Evolutionary conservation across 2,329 filamentous ascomycete species (phyloP), one percentile per base, ranked within the genome.

Genomic region (Trichoderma aggressivum): DNA sequence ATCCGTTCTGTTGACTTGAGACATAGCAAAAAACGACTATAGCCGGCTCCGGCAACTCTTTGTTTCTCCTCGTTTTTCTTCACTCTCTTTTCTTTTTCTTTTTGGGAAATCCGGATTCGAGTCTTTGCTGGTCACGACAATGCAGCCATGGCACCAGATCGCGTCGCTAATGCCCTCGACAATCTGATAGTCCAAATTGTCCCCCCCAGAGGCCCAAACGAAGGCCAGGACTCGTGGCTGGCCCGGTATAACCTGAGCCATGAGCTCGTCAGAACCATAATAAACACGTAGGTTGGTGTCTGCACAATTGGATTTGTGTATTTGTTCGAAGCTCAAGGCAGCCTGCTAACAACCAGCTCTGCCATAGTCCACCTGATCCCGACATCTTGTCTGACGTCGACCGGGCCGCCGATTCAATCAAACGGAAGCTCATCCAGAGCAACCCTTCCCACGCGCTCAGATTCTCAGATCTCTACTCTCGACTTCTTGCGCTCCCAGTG

Each of bases 361-460:
- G 26, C 36, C 63, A 47, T 36, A 87, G 85, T 73, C 84, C 85
- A 58, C 79, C 82, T 71, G 86, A 86, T 72, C 85, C 88, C 63
- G 82, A 86, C 68, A 82, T 91, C 66, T 86, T 88, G 34, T 87
- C 91, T 72, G 92, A 94, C 79, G 91, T 97, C 74, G 95, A 97
- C 79, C 94, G 98, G 85, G 94, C 94, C 68, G 93, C 93, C 34
- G 94, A 98, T 80, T 84, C 97, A 76, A 98, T 99, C 81, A 96
- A 95, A 84, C 90, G 93, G 78, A 93, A 92, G 82, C 86, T 99
- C 74, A 89, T 97, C 71, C 89, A 92, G 76, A 91, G 91, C 75
- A 93, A 94, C 77, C 88, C 88, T 59, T 92, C 88, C 74, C 92
- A 94, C 81, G 94, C 94, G 4, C 86, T 95, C 24, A 89, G 91